A percentile compares a stretch with the other conserved stretches of the same genome.
Evolutionary conservation across 2,329 filamentous ascomycete species (phyloP).

Genomic region (Cryphonectria parasitica): DNA sequence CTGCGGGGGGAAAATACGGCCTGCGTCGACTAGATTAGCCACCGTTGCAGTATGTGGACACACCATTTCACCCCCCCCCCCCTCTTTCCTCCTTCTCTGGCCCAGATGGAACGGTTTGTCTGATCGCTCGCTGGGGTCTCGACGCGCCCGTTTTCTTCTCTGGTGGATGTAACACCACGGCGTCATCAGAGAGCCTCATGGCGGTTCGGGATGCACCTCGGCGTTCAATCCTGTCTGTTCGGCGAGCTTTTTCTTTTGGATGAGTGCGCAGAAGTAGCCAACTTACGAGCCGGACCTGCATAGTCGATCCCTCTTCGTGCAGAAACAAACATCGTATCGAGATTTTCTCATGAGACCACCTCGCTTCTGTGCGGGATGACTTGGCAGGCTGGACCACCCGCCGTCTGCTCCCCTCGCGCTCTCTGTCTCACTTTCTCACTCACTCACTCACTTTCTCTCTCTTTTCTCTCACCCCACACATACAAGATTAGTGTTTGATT

Average conservation of each 20-base stretch:
- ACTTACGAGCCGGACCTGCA: constrained; percentile 6
- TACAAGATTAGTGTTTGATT: neutral
- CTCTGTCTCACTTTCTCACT: neutral
- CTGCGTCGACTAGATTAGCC: neutral
- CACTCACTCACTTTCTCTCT: neutral
- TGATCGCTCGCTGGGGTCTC: neutral
- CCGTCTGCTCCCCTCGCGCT: neutral
- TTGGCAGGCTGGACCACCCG: neutral
- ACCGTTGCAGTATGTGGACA: neutral
- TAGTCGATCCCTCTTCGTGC: constrained; percentile 6
- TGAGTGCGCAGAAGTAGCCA: neutral
- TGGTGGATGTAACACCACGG: constrained; percentile 5
- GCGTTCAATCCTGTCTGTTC: constrained; percentile 10
- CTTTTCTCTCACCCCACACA: neutral
- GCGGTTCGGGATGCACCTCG: constrained; percentile 4
- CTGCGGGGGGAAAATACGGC: neutral
- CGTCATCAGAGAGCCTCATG: constrained; percentile 9
- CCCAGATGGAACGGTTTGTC: neutral
- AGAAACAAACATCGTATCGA: constrained; percentile 13
- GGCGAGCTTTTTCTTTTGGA: constrained; percentile 2
- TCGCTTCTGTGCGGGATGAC: constrained; percentile 18
- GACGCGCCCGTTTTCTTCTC: neutral
- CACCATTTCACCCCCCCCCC: neutral
- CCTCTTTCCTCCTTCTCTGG: neutral
- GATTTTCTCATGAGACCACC: constrained; percentile 2